Base-by-base conservation (phyloP, 2,329 filamentous ascomycete species). In the Coniochaeta hoffmannii region DNA sequence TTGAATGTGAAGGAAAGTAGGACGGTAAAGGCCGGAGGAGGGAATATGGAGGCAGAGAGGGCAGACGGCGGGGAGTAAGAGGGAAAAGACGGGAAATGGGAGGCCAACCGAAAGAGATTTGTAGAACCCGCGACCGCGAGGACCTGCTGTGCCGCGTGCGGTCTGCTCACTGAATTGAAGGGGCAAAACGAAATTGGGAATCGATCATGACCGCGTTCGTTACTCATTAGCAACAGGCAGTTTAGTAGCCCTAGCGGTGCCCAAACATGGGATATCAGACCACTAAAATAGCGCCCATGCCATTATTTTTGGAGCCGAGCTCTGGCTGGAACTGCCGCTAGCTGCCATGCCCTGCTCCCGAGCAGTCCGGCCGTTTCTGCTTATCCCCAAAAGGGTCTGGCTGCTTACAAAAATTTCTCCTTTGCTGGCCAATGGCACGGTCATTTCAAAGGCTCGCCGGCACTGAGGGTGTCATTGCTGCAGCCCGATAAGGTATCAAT, bases 1-100 rank as follows among this genome's bases (percentile, higher is more conserved):
- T 46, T 46, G 41, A 46, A 46, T 26, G 41, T 46, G 26, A 46
- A 46, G 41, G 41, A 46, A 28, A 46, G 41, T 46, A 46, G 41
- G 22, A 41, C 36, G 36, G 36, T 19, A 22, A 22, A n/a, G 9
- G 36, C 36, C 36, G 36, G 41, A n/a, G 41, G 41, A 46, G 41
- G 41, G 41, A 44, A 46, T 46, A 15, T n/a, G 12, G 11, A 46
- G 41, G 41, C 41, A 46, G 41, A 46, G 41, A 46, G 41, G 30
- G 41, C 41, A 46, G 41, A 14, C 41, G 12, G 6, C 24, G 41
- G 41, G 24, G 22, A 28, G 24, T 8, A 19, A 28, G 24, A 19
- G 24, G 22, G 19, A 28, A 22, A 46, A 7, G 41, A n/a, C 22
- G 22, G 41, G 24, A 46, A 46, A 46, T 19, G 24, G 41, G 41